Conservation (phyloP, 176 grass and related monocot species). For the Ananas comosus region DNA sequence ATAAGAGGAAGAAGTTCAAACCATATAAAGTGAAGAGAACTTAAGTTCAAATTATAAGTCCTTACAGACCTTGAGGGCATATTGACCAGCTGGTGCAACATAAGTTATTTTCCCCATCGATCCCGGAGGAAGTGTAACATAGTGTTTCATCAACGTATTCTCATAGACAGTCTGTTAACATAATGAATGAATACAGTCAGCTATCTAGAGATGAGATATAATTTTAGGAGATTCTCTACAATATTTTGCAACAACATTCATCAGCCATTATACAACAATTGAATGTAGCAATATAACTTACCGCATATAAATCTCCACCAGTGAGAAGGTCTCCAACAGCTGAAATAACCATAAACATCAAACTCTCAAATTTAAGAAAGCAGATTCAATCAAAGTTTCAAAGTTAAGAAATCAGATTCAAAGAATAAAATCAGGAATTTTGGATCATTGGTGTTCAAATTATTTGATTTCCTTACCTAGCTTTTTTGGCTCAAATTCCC, state of each 20-base stretch:
- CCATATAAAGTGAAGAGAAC: neutral
- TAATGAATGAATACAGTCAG: slow-evolving; percentile 14
- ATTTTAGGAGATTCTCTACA: neutral
- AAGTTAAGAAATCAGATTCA: neutral
- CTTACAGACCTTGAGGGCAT: slow-evolving; percentile 52
- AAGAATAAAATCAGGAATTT: neutral
- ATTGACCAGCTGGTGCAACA: slow-evolving; percentile 61
- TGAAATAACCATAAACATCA: slow-evolving; percentile 32
- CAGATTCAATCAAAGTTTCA: slow-evolving; percentile 6
- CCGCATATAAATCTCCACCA: slow-evolving; percentile 69
- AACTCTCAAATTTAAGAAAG: neutral
- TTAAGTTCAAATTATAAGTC: slow-evolving; percentile 6
- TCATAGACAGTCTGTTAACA: slow-evolving; percentile 46
- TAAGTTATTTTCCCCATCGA: slow-evolving; percentile 70
- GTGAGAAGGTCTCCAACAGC: slow-evolving; percentile 57
- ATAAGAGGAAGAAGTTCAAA: slow-evolving; percentile 3
- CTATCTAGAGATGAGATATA: neutral
- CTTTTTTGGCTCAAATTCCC: slow-evolving; percentile 69
- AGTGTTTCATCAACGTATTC: slow-evolving; percentile 69
- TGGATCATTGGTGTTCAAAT: neutral
- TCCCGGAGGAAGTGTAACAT: slow-evolving; percentile 70
- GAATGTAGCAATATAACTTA: slow-evolving; percentile 27
- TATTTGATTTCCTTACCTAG: slow-evolving; percentile 32
- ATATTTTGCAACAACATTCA: neutral
- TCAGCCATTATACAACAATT: neutral